phyloP scores from a whole-genome alignment of 2,329 filamentous ascomycete species.

The Arthrobotrys megalospora region DNA sequence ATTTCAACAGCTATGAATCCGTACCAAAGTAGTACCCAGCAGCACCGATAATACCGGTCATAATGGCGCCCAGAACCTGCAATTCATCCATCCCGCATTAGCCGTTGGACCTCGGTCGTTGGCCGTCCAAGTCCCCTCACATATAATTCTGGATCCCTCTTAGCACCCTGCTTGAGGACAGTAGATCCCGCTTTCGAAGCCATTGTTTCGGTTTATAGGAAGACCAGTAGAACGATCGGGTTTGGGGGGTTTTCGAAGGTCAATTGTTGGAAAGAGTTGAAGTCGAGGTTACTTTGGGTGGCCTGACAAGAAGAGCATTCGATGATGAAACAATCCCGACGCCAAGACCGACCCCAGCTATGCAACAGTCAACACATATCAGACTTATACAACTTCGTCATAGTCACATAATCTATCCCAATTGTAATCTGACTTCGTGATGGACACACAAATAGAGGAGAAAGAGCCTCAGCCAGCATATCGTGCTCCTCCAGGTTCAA shows the following conservation, averaged over 20 bases:
- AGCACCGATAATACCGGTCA: conserved; percentile 88
- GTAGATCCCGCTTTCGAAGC: conserved; percentile 60
- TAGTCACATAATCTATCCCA: background rate
- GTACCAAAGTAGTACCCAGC: conserved; percentile 91
- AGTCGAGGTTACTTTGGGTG: conserved; percentile 44
- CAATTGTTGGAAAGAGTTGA: conserved; percentile 44
- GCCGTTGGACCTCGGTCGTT: conserved; percentile 20
- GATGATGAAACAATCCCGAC: conserved; percentile 57
- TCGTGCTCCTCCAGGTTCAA: conserved; percentile 27
- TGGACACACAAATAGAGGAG: conserved; percentile 1
- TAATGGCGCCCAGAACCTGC: conserved; percentile 90
- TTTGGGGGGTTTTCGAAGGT: conserved; percentile 35
- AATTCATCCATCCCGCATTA: conserved; percentile 23
- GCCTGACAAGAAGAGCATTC: conserved; percentile 50
- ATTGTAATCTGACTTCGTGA: background rate
- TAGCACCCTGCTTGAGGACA: conserved; percentile 75
- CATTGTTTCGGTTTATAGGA: conserved; percentile 43
- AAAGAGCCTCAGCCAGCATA: conserved; percentile 42
- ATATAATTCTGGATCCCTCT: conserved; percentile 81
- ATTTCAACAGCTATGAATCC: conserved; percentile 62
- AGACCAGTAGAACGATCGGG: conserved; percentile 29
- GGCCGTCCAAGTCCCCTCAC: conserved; percentile 69
- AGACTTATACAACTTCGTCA: background rate
- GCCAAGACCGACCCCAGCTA: conserved; percentile 37
- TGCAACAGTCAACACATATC: conserved; percentile 57